Conservation (phyloP, 2,329 filamentous ascomycete species). For the Ascochyta viciae-villosae region DNA sequence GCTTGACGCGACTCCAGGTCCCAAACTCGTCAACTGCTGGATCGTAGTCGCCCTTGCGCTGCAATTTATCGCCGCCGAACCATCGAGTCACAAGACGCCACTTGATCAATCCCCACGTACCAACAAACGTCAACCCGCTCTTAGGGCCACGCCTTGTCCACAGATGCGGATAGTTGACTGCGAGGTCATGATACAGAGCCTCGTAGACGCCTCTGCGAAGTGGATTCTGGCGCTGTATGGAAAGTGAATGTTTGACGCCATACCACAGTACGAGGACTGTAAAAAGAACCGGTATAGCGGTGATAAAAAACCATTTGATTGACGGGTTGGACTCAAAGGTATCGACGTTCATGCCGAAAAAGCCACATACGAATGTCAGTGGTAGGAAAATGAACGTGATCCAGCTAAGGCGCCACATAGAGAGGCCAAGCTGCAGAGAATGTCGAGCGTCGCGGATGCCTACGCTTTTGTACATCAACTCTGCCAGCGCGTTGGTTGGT, state of each 20-base stretch:
- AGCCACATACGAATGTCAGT: conserved; percentile 51
- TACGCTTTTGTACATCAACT: conserved; percentile 61
- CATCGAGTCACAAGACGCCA: conserved; percentile 58
- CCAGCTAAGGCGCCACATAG: conserved; percentile 66
- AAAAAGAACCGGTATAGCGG: conserved; percentile 55
- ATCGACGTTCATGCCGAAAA: conserved; percentile 20
- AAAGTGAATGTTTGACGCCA: conserved; percentile 55
- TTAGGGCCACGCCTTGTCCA: conserved; percentile 59
- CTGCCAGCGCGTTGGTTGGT: conserved; percentile 58
- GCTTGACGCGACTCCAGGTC: conserved; percentile 48
- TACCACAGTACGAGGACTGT: conserved; percentile 58
- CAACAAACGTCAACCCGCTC: conserved; percentile 50
- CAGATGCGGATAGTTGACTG: conserved; percentile 53
- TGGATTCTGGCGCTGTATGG: conserved; percentile 52
- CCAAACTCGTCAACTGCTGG: conserved; percentile 50
- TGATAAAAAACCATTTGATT: conserved; percentile 61
- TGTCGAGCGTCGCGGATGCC: conserved; percentile 60
- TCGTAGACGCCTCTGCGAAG: conserved; percentile 60
- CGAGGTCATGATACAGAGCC: conserved; percentile 57
- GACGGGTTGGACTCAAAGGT: conserved; percentile 43
- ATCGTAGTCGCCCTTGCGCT: conserved; percentile 41
- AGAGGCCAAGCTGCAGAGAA: conserved; percentile 56
- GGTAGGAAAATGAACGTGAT: conserved; percentile 79
- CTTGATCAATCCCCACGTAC: conserved; percentile 50
- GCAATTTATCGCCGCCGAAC: conserved; percentile 54